Percentiles rank a stretch among this genome's conserved stretches.
Conservation (phyloP, 768 basidiomycete genomes). For the Trametes sanguinea region DNA sequence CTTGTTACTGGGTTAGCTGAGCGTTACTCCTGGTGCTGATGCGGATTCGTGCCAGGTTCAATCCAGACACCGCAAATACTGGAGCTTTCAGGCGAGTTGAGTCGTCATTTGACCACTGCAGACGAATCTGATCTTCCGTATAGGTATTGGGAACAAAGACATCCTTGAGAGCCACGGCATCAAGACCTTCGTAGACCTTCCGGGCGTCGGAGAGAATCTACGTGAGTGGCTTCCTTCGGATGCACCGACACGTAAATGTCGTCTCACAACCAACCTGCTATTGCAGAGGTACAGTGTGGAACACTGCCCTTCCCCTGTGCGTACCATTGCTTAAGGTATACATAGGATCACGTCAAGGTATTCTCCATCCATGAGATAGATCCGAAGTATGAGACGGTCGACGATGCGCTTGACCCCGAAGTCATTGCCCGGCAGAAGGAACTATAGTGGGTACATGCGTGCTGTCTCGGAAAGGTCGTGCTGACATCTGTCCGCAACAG, state of each 20-base stretch:
- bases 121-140: too few relatives aligned
- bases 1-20: not conserved
- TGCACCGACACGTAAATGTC: too few relatives aligned
- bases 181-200: slow-evolving; percentile 1
- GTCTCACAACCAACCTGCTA: too few relatives aligned
- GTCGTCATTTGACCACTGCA: not conserved
- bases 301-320: too few relatives aligned
- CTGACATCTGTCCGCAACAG: too few relatives aligned
- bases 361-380: slow-evolving; percentile 7
- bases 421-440: not conserved
- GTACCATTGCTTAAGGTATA: not conserved
- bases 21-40: not conserved
- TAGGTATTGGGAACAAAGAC: slow-evolving; percentile 1
- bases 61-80: slow-evolving; percentile 7
- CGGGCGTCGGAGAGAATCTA: slow-evolving; percentile 12
- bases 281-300: too few relatives aligned
- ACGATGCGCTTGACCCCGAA: slow-evolving; percentile 4
- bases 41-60: not conserved
- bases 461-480: not conserved
- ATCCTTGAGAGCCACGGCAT: slow-evolving; percentile 2
- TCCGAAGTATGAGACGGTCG: not conserved
- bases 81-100: slow-evolving; percentile 5
- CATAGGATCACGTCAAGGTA: slow-evolving; percentile 7
- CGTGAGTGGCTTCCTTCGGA: too few relatives aligned
- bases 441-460: not conserved